Base-by-base conservation (phyloP, 805 yeast species). In the Nematodospora valgi region DNA sequence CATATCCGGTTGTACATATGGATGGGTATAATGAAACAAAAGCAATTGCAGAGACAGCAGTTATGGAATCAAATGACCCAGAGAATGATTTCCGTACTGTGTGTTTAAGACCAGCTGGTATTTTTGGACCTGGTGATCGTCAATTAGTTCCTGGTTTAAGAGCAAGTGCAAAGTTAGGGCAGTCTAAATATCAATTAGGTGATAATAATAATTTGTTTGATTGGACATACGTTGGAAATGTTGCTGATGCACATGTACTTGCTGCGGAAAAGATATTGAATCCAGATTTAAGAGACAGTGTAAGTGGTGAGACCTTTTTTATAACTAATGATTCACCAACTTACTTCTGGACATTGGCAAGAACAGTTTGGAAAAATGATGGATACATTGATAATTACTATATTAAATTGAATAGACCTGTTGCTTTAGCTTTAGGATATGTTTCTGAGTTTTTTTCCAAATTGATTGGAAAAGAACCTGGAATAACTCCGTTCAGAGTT, bases 151-250 rank as follows among this genome's bases (percentile, higher is more conserved):
- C 98, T 9, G 95, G 95, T 3, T 68, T 93, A 40, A 78, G 96
- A 53, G 73, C 73, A 11, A 96, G 86, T 28, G 88, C 95, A 3
- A 73, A 74, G 39, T 64, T 76, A 36, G 95, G 95, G 6, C 96
- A 91, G 59, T 82, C 93, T 15, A 84, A 84, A 58, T 86, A 86
- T 59, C 99, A 93, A 62, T 70, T 93, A 32, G 98, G 99, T 46
- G 94, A 87, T 56, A 93, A 93, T 63, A 79, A 85, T 57, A 93
- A 93, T 55, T 62, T 93, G 37, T 93, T 91, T 51, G 99, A 93
- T 58, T 89, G 96, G 86, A 87, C 98, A 0, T 93, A 88, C 54
- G 98, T 83, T n/a, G 98, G 97, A 9, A 93, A 93, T 60, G 98
- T 94, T 25, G 98, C 98, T 0, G 94, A 88, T 59, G 82, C 97